These are phyloP conservation scores for Mucuna pruriens DNA, from an alignment of 306 rosid genomes.

Conservation along the genomic window DNA sequence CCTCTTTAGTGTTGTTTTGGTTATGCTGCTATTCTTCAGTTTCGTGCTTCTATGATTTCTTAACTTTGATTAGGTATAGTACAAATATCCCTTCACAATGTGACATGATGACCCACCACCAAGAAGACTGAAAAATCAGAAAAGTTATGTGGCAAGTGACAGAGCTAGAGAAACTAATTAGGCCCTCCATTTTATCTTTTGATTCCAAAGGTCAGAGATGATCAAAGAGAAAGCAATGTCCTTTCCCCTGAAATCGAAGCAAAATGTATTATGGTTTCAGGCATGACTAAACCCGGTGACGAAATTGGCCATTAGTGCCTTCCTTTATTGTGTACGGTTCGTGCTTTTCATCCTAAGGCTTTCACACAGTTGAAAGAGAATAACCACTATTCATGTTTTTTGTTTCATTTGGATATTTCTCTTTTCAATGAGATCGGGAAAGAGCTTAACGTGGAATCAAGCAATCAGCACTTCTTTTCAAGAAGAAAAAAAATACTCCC, in stretches of 20 bases:
- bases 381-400: slow-evolving; percentile 32
- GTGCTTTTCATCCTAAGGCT: slow-evolving; percentile 45
- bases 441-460: slow-evolving; percentile 42
- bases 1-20: not conserved
- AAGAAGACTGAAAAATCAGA: not conserved
- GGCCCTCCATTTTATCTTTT: slow-evolving; percentile 39
- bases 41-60: slow-evolving; percentile 1
- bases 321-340: slow-evolving; percentile 63
- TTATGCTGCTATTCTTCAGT: not conserved
- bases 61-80: slow-evolving; percentile 12
- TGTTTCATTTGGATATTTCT: slow-evolving; percentile 27
- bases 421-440: slow-evolving; percentile 44
- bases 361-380: slow-evolving; percentile 44
- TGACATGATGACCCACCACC: slow-evolving; percentile 43
- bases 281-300: slow-evolving; percentile 56
- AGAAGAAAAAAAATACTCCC: slow-evolving; percentile 46
- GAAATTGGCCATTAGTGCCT: slow-evolving; percentile 47
- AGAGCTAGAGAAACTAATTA: not conserved
- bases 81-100: not conserved
- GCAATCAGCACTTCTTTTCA: slow-evolving; percentile 70
- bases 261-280: slow-evolving; percentile 50
- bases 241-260: slow-evolving; percentile 65
- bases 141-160: slow-evolving; percentile 31
- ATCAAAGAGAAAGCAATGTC: slow-evolving; percentile 38
- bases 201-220: slow-evolving; percentile 21